Evolutionary conservation across 2,329 filamentous ascomycete genomes (phyloP).

Genomic region (Endoconidiophora laricicola): DNA sequence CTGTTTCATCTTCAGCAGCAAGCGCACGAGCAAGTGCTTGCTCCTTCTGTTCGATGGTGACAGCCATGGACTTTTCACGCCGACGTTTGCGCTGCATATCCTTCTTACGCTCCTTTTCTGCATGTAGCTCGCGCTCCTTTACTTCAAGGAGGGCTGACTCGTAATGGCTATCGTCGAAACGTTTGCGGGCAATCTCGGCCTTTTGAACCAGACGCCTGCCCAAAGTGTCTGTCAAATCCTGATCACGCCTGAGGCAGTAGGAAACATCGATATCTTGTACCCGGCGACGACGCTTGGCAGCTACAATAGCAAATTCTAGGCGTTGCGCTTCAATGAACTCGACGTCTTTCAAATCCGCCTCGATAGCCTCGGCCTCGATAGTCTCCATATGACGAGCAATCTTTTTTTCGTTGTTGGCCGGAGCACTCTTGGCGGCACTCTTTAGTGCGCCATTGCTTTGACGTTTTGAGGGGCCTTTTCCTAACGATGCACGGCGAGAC

Average conservation of each 20-base stretch:
- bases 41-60: conserved; percentile 81
- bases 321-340: conserved; percentile 28
- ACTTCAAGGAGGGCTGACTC: conserved; percentile 72
- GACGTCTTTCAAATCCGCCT: conserved; percentile 15
- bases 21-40: conserved; percentile 63
- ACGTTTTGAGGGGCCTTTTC: conserved; percentile 37
- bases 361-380: conserved; percentile 28
- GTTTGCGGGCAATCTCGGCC: conserved; percentile 52
- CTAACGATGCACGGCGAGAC: conserved; percentile 33
- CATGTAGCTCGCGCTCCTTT: conserved; percentile 72
- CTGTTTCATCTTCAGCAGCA: conserved; percentile 63
- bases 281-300: conserved; percentile 52
- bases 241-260: conserved; percentile 45
- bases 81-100: conserved; percentile 97
- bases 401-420: conserved; percentile 28
- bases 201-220: conserved; percentile 50
- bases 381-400: conserved; percentile 22
- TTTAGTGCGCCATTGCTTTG: conserved; percentile 45
- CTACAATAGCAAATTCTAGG: conserved; percentile 36
- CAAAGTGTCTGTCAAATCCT: conserved; percentile 41
- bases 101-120: conserved; percentile 98
- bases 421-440: conserved; percentile 44
- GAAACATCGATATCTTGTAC: conserved; percentile 44
- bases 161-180: conserved; percentile 63
- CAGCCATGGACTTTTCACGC: conserved; percentile 87